Conservation (phyloP, 2,329 filamentous ascomycete genomes). For the Diaporthe helianthi region DNA sequence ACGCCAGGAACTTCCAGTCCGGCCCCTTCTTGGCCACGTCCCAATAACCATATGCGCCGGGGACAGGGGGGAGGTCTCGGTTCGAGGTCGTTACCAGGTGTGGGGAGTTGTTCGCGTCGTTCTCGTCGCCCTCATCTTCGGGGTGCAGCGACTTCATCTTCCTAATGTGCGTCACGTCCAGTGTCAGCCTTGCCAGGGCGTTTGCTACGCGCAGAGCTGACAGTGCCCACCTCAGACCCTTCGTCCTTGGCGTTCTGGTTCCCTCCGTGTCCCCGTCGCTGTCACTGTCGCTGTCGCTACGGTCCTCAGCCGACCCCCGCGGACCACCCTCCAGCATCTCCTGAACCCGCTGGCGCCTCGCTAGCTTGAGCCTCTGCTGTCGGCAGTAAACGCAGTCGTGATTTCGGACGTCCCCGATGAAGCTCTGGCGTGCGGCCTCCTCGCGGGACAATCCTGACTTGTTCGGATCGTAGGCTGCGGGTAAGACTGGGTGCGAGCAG, state of each 20-base stretch:
- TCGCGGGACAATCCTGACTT: constrained; percentile 26
- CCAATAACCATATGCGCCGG: constrained; percentile 35
- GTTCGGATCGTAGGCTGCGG: constrained; percentile 30
- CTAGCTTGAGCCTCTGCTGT: constrained; percentile 78
- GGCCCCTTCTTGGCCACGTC: constrained; percentile 34
- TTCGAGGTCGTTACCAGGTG: constrained; percentile 7
- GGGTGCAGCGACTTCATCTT: constrained; percentile 33
- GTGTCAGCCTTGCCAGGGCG: constrained; percentile 35
- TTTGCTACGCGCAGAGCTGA: constrained; percentile 31
- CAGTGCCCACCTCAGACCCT: constrained; percentile 34
- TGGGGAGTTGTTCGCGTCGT: constrained; percentile 29
- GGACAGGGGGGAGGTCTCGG: constrained; percentile 30
- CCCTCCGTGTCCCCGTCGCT: constrained; percentile 17
- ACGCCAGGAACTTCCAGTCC: constrained; percentile 35
- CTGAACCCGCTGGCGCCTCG: constrained; percentile 67
- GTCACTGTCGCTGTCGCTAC: background rate
- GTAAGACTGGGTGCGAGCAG: constrained; percentile 34
- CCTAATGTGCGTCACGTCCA: constrained; percentile 35
- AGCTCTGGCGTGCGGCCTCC: constrained; percentile 30
- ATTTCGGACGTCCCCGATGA: constrained; percentile 25
- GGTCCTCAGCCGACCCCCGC: background rate
- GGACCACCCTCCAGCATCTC: constrained; percentile 49
- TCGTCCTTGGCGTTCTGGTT: constrained; percentile 20
- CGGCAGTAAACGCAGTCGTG: constrained; percentile 33
- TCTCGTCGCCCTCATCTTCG: constrained; percentile 31